A percentile compares a stretch with the other conserved stretches of the same genome.
Conservation (phyloP, 352 stramenopile species). For the Phytopythium mirpurense region DNA sequence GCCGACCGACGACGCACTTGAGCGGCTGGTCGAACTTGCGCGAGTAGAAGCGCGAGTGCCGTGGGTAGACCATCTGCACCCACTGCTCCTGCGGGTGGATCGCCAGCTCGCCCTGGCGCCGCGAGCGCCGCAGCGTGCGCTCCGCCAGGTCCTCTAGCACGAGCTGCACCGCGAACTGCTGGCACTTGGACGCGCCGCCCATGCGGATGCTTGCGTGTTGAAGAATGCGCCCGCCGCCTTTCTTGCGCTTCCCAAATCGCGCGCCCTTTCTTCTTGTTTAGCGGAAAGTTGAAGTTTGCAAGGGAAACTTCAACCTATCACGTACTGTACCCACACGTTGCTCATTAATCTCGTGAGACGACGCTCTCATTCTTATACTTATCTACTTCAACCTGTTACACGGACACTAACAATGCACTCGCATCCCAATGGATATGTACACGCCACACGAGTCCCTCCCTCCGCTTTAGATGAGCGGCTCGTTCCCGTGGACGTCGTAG, state of each 20-base stretch:
- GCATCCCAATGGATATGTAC: no score
- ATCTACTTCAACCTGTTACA: not conserved
- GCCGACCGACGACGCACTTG: conserved; percentile 35
- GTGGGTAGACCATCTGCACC: conserved; percentile 39
- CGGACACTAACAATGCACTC: not conserved
- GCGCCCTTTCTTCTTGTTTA: not conserved
- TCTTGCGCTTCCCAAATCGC: not conserved
- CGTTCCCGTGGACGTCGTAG: conserved; percentile 32
- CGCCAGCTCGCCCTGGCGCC: conserved; percentile 32
- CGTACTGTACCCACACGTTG: no score
- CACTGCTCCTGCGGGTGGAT: conserved; percentile 27
- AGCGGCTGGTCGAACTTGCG: conserved; percentile 47
- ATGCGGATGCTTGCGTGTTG: not conserved
- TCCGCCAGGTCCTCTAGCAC: conserved; percentile 15
- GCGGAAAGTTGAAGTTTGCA: not conserved
- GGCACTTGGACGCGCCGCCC: not conserved
- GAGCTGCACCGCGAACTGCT: conserved; percentile 25
- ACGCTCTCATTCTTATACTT: no score
- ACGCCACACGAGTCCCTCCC: no score
- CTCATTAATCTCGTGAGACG: no score
- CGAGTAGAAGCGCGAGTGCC: conserved; percentile 27
- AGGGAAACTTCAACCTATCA: not conserved
- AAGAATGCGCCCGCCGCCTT: not conserved
- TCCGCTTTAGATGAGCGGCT: conserved; percentile 20
- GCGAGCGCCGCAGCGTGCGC: conserved; percentile 22